Conservation (phyloP, 108 stramenopile genomes). For the Epithemia pelagica region DNA sequence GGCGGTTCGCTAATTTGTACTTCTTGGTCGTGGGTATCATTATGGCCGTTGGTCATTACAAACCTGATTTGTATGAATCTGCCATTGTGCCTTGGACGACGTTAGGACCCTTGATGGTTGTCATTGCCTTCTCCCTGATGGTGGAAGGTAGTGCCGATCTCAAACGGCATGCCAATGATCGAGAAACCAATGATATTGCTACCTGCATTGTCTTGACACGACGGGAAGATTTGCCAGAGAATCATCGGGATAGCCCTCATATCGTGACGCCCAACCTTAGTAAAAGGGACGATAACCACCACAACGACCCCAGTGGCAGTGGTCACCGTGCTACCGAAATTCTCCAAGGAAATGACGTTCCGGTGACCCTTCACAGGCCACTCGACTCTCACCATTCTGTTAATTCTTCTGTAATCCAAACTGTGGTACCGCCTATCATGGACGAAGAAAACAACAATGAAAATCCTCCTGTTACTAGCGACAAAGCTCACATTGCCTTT, state of each 20-base stretch:
- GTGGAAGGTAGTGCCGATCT: constrained; percentile 91
- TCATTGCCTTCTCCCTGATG: constrained; percentile 79
- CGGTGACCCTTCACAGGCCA: constrained; percentile 36
- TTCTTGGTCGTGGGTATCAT: constrained; percentile 89
- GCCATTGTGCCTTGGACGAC: constrained; percentile 91
- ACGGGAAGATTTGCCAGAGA: constrained; percentile 38
- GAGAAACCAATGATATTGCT: constrained; percentile 68
- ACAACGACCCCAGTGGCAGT: neutral
- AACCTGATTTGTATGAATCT: constrained; percentile 51
- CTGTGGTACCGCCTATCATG: too few species aligned
- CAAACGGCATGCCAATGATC: constrained; percentile 80
- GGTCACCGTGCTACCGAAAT: constrained; percentile 19
- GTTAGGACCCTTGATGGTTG: constrained; percentile 80
- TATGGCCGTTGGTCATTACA: constrained; percentile 92
- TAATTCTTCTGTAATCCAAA: too few species aligned
- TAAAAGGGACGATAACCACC: neutral
- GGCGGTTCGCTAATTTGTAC: constrained; percentile 91
- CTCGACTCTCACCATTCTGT: too few species aligned
- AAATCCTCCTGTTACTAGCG: neutral
- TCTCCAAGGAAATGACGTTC: constrained; percentile 42
- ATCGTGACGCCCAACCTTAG: constrained; percentile 15
- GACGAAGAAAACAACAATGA: constrained; percentile 21
- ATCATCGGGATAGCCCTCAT: too few species aligned
- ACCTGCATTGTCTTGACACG: constrained; percentile 55
- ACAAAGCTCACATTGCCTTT: constrained; percentile 39